Evolutionary conservation across 345 rosid genomes (phyloP).

Genomic region (Citrus mangshanensis): DNA sequence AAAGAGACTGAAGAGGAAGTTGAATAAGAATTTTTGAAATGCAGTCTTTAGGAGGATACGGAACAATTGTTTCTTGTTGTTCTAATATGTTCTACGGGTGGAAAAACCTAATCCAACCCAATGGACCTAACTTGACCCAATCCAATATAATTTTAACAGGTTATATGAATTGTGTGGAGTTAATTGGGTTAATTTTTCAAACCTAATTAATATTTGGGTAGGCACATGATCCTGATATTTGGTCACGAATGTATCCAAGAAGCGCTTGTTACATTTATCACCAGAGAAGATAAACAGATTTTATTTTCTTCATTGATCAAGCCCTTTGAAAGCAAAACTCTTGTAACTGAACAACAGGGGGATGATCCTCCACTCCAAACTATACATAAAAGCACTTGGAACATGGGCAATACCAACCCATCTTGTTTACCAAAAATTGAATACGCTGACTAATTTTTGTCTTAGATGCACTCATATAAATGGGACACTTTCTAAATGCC

Average conservation of each 20-base stretch:
- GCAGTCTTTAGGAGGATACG: no score
- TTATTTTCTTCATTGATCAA: neutral
- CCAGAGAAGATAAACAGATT: neutral
- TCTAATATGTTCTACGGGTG: no score
- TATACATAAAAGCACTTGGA: constrained; percentile 15
- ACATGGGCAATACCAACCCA: constrained; percentile 22
- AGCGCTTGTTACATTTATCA: neutral
- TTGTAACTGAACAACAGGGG: constrained; percentile 30
- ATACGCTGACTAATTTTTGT: constrained; percentile 16
- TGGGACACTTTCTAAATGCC: constrained; percentile 33
- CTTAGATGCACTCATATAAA: constrained; percentile 22
- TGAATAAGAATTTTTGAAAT: no score
- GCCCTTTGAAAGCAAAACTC: constrained; percentile 21
- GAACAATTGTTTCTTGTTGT: no score
- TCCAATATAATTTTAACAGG: no score
- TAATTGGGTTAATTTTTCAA: no score
- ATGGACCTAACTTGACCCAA: no score
- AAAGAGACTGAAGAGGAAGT: no score
- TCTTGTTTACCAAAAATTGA: constrained; percentile 30
- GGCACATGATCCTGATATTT: constrained; percentile 4
- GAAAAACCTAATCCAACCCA: no score
- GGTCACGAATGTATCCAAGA: constrained; percentile 9
- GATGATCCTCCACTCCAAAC: constrained; percentile 32
- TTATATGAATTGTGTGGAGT: no score
- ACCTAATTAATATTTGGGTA: no score